Evolutionary conservation across 306 rosid species (phyloP).

Genomic region (Sicyos edulis): DNA sequence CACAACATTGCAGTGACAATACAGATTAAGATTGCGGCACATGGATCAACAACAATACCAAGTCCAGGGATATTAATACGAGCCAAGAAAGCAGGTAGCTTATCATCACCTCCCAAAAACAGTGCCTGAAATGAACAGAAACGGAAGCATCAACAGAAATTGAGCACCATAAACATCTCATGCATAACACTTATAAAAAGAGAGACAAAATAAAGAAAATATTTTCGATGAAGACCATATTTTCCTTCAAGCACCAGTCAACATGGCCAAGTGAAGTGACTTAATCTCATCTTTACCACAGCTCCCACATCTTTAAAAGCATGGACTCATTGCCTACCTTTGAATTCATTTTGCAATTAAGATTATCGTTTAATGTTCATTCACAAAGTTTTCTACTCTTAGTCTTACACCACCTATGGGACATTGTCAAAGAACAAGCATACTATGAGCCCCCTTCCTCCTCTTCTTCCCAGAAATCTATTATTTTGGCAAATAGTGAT

Average conservation of each 20-base stretch:
- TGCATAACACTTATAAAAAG: neutral
- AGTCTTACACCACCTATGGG: neutral
- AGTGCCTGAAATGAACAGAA: constrained; percentile 43
- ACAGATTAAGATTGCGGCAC: constrained; percentile 73
- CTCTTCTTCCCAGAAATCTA: neutral
- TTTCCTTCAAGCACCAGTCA: neutral
- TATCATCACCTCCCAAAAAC: constrained; percentile 69
- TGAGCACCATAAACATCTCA: constrained; percentile 13
- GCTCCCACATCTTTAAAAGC: neutral
- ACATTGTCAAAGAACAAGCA: neutral
- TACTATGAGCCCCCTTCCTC: neutral
- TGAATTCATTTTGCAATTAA: neutral
- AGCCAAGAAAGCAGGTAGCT: constrained; percentile 57
- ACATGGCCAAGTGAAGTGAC: neutral
- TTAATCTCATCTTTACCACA: neutral
- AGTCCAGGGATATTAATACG: constrained; percentile 67
- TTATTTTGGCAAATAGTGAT: neutral
- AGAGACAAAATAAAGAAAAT: constrained; percentile 9
- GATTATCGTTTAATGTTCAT: neutral
- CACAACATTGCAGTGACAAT: constrained; percentile 67
- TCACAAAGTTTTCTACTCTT: neutral
- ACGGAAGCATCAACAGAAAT: neutral
- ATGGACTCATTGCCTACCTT: neutral
- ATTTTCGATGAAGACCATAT: neutral
- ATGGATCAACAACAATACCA: constrained; percentile 74